phyloP scores from a whole-genome alignment of 345 rosid genomes.

The Eucalyptus virginea region DNA sequence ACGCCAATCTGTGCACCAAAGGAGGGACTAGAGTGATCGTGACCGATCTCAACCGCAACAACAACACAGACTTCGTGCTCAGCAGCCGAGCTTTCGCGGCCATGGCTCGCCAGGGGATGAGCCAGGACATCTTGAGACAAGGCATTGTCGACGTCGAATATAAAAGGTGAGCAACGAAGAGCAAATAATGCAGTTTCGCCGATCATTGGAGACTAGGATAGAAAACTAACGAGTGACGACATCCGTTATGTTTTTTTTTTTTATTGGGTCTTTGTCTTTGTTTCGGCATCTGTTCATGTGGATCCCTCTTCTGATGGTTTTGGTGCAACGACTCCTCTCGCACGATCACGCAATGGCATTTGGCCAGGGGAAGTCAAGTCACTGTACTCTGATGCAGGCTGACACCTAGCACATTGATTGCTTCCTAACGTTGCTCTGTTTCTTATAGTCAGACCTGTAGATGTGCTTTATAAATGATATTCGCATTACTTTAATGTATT shows the following conservation, averaged over 20 bases:
- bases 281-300: not conserved
- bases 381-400: not conserved
- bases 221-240: not conserved
- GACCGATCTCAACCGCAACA: slow-evolving; percentile 57
- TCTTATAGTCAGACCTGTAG: not conserved
- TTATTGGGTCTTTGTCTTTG: not conserved
- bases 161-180: slow-evolving; percentile 35
- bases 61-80: slow-evolving; percentile 66
- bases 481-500: not conserved
- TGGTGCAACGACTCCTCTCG: not conserved
- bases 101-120: slow-evolving; percentile 59
- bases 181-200: not conserved
- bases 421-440: not conserved
- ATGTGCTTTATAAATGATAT: not conserved
- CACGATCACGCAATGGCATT: not conserved
- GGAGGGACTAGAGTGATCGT: slow-evolving; percentile 55
- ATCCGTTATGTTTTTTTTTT: not conserved
- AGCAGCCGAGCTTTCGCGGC: slow-evolving; percentile 78
- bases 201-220: not conserved
- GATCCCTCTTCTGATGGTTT: not conserved
- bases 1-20: slow-evolving; percentile 37
- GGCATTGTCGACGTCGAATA: slow-evolving; percentile 66
- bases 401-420: slow-evolving; percentile 9
- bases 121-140: slow-evolving; percentile 30
- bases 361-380: not conserved